Percentiles rank a stretch among this genome's conserved stretches.
These are phyloP conservation scores for Anisodus tanguticus DNA, from an alignment of 257 asterid genomes.

Conservation along the genomic window DNA sequence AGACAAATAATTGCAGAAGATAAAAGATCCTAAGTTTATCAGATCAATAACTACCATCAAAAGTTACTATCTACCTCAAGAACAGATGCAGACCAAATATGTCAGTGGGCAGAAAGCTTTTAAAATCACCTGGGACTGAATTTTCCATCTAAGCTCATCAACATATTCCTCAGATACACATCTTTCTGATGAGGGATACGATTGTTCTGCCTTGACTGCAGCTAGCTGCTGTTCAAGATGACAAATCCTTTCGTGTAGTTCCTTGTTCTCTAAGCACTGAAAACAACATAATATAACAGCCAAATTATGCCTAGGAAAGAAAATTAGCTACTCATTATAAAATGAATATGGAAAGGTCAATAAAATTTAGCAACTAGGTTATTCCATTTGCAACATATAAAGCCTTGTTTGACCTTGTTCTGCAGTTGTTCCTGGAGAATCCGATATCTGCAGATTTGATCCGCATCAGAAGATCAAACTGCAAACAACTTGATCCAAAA, in stretches of 20 bases:
- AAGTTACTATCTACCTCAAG: slow-evolving; percentile 14
- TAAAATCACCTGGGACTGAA: slow-evolving; percentile 73
- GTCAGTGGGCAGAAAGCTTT: slow-evolving; percentile 2
- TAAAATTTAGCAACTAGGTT: background rate
- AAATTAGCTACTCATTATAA: background rate
- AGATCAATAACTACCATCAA: background rate
- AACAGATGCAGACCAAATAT: background rate
- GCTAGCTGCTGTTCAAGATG: slow-evolving; percentile 72
- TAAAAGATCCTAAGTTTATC: background rate
- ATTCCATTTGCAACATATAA: background rate
- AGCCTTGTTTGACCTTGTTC: slow-evolving; percentile 61
- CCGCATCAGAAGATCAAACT: slow-evolving; percentile 56
- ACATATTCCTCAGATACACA: slow-evolving; percentile 57
- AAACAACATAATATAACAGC: slow-evolving; percentile 35
- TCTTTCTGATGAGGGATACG: slow-evolving; percentile 49
- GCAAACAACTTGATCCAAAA: slow-evolving; percentile 33
- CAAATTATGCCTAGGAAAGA: background rate
- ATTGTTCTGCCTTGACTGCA: slow-evolving; percentile 49
- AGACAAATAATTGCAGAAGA: background rate
- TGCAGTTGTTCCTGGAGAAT: slow-evolving; percentile 92
- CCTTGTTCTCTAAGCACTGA: slow-evolving; percentile 79
- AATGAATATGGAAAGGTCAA: background rate
- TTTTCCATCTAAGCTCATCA: slow-evolving; percentile 70
- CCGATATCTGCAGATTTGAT: slow-evolving; percentile 88
- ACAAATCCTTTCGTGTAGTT: slow-evolving; percentile 62